phyloP scores from a whole-genome alignment of 495 filamentous ascomycete species.

The Hypoxylon trugodes region DNA sequence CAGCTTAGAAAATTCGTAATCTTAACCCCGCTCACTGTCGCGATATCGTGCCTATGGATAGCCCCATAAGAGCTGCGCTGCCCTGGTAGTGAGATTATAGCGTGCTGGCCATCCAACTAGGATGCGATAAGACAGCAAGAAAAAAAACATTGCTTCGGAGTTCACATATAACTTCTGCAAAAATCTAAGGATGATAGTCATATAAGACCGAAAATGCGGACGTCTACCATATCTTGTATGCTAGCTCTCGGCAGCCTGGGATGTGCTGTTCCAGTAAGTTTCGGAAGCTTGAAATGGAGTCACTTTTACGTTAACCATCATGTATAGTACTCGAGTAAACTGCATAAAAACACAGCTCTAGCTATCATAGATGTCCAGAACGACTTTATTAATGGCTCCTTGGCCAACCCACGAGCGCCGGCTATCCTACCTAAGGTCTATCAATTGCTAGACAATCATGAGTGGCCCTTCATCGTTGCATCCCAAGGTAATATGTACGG shows the following conservation, averaged over 20 bases:
- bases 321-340: conserved; percentile 26
- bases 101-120: not conserved
- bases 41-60: conserved; percentile 5
- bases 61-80: not conserved
- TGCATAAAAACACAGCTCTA: conserved; percentile 44
- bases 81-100: not conserved
- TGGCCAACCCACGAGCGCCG: conserved; percentile 39
- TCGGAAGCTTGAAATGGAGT: not conserved
- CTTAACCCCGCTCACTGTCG: conserved; percentile 20
- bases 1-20: conserved; percentile 1
- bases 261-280: conserved; percentile 26
- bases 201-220: conserved; percentile 9
- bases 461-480: conserved; percentile 46
- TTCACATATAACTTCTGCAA: not conserved
- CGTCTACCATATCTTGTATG: conserved; percentile 2
- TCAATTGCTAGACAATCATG: conserved; percentile 41
- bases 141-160: not conserved
- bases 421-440: conserved; percentile 44
- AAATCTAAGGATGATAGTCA: not conserved
- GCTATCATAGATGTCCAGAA: conserved; percentile 46
- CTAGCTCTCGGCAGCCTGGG: conserved; percentile 5
- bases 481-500: conserved; percentile 36
- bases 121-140: not conserved
- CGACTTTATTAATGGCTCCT: conserved; percentile 46
- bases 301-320: not conserved